Conservation (phyloP, 345 rosid species). For the Aquilaria yunnanensis region DNA sequence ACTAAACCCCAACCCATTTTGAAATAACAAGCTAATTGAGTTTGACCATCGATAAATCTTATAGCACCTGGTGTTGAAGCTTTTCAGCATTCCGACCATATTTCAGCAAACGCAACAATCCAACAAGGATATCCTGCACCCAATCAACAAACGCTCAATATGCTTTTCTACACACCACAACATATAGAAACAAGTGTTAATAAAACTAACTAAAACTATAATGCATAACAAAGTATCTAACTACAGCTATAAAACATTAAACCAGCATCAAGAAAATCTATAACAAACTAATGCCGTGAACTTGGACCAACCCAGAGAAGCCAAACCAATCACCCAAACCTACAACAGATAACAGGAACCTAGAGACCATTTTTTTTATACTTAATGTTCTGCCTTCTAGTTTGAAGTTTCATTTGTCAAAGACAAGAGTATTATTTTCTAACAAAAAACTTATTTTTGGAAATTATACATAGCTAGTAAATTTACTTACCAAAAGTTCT, state of each 20-base stretch:
- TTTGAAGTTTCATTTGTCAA: too few relatives aligned
- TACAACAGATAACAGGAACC: not conserved
- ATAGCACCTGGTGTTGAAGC: conserved; percentile 90
- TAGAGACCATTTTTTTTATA: too few relatives aligned
- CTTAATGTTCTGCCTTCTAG: too few relatives aligned
- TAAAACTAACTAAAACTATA: too few relatives aligned
- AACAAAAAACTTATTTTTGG: too few relatives aligned
- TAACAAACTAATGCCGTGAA: not conserved
- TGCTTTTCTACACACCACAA: not conserved
- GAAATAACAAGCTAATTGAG: not conserved
- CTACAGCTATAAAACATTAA: not conserved
- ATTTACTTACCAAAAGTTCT: too few relatives aligned
- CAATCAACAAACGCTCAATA: conserved; percentile 10
- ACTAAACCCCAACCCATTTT: not conserved
- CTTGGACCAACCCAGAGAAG: not conserved
- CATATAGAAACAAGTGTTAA: too few relatives aligned
- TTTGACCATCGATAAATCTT: not conserved
- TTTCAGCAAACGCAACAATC: conserved; percentile 79
- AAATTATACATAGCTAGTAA: too few relatives aligned
- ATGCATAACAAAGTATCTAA: too few relatives aligned
- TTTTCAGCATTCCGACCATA: conserved; percentile 90
- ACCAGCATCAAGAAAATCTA: not conserved
- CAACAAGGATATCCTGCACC: conserved; percentile 91
- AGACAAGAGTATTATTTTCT: too few relatives aligned
- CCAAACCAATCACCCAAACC: not conserved